Conservation (phyloP, 2,329 filamentous ascomycete genomes). For the Aspergillus quadrilineatus region DNA sequence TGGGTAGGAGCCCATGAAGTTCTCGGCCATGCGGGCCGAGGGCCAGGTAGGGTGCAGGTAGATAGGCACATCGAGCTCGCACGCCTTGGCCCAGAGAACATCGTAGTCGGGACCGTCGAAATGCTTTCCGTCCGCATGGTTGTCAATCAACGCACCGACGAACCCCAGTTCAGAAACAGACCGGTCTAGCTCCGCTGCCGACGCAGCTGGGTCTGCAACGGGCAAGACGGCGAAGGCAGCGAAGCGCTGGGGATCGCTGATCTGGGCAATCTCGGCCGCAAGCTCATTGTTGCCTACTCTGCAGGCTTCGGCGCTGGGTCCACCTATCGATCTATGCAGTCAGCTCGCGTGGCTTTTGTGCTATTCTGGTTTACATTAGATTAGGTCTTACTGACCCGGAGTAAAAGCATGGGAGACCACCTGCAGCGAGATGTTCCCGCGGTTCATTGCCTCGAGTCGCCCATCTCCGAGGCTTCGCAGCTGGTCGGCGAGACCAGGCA, state of each 20-base stretch:
- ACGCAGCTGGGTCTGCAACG: slow-evolving; percentile 35
- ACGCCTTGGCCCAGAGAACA: slow-evolving; percentile 56
- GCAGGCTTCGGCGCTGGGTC: neutral
- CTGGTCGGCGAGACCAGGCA: neutral
- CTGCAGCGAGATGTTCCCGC: neutral
- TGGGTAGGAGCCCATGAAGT: slow-evolving; percentile 41
- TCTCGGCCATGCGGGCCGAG: slow-evolving; percentile 35
- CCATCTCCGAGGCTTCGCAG: neutral
- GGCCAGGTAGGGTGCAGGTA: slow-evolving; percentile 56
- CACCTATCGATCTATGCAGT: neutral
- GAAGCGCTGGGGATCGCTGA: neutral
- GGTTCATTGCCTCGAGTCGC: neutral
- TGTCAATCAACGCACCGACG: slow-evolving; percentile 58
- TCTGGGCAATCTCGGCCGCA: neutral
- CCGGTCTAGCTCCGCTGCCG: slow-evolving; percentile 30
- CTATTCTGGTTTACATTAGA: neutral
- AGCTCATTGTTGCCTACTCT: neutral
- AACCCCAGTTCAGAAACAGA: slow-evolving; percentile 58
- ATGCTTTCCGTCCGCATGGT: slow-evolving; percentile 54
- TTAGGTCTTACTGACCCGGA: neutral
- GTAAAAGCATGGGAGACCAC: neutral
- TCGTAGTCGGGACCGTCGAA: slow-evolving; percentile 59
- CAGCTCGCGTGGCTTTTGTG: neutral
- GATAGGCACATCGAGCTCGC: slow-evolving; percentile 59
- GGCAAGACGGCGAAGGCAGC: slow-evolving; percentile 22